phyloP scores from a whole-genome alignment of 2,329 filamentous ascomycete species.

The Pyrenochaeta sp. region DNA sequence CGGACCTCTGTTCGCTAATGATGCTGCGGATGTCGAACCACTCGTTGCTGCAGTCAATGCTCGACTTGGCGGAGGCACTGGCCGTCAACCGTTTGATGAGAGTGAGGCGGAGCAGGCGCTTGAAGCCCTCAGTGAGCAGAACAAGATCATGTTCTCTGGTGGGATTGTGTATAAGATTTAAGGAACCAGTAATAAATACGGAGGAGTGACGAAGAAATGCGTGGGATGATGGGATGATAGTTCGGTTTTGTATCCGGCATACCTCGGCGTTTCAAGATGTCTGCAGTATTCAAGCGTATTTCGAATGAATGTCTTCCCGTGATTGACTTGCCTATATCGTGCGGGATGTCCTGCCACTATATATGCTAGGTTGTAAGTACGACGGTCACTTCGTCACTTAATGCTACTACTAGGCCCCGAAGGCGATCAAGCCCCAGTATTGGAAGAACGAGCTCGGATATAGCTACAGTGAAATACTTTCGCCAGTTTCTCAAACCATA shows the following conservation, averaged over 20 bases:
- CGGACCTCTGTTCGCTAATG: slow-evolving; percentile 83
- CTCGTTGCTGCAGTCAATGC: slow-evolving; percentile 82
- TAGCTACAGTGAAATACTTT: no score
- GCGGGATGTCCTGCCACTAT: no score
- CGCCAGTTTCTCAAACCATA: no score
- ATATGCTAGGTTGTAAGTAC: no score
- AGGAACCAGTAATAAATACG: neutral
- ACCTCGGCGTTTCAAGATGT: neutral
- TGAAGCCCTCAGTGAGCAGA: slow-evolving; percentile 78
- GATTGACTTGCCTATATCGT: no score
- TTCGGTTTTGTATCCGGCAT: neutral
- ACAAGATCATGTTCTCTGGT: slow-evolving; percentile 79
- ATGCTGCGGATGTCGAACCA: slow-evolving; percentile 76
- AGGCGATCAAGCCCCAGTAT: no score
- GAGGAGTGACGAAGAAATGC: no score
- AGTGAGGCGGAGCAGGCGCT: slow-evolving; percentile 80
- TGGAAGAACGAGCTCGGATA: no score
- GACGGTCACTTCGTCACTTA: no score
- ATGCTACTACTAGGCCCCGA: no score
- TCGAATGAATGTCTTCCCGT: no score
- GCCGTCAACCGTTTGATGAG: slow-evolving; percentile 68
- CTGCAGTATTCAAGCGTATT: no score
- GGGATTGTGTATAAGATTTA: slow-evolving; percentile 60
- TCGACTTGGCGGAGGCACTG: slow-evolving; percentile 66
- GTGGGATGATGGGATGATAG: neutral